Percentiles rank a stretch among this genome's conserved stretches.
These are phyloP conservation scores for Ascochyta rabiei DNA, from an alignment of 2,329 filamentous ascomycete species.

Conservation along the genomic window DNA sequence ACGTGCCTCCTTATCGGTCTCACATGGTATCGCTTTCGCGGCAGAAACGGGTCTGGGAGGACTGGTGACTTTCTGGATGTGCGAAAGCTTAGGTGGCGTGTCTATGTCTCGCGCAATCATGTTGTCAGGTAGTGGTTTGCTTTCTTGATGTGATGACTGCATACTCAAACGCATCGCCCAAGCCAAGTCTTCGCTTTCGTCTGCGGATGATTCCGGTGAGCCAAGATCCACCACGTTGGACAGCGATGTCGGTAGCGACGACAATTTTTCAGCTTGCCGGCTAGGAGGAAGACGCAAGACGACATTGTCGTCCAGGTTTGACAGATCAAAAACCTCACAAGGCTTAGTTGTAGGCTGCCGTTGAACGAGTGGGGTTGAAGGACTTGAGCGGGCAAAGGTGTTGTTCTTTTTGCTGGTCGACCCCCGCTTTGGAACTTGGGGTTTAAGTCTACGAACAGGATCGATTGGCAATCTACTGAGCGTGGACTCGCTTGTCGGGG, in stretches of 20 bases:
- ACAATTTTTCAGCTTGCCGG: neutral
- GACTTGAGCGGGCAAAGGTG: neutral
- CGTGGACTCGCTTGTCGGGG: neutral
- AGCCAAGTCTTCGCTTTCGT: neutral
- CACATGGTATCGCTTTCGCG: neutral
- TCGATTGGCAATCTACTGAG: neutral
- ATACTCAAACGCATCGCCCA: neutral
- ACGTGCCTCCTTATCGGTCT: too few species aligned
- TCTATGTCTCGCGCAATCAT: neutral
- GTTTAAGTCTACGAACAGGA: too few species aligned
- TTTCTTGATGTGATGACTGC: neutral
- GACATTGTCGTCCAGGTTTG: neutral
- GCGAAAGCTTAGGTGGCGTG: neutral
- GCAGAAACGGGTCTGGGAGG: neutral
- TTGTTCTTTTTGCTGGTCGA: neutral
- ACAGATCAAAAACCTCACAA: neutral
- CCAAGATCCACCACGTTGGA: constrained; percentile 3
- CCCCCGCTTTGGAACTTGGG: neutral
- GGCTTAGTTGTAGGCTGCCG: neutral
- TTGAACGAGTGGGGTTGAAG: neutral
- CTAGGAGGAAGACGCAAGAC: neutral
- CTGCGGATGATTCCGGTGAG: neutral
- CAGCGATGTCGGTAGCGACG: neutral
- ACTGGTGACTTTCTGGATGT: neutral
- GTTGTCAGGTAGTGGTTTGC: neutral